Conservation (phyloP, 2,329 filamentous ascomycete genomes). For the Alternaria panax region DNA sequence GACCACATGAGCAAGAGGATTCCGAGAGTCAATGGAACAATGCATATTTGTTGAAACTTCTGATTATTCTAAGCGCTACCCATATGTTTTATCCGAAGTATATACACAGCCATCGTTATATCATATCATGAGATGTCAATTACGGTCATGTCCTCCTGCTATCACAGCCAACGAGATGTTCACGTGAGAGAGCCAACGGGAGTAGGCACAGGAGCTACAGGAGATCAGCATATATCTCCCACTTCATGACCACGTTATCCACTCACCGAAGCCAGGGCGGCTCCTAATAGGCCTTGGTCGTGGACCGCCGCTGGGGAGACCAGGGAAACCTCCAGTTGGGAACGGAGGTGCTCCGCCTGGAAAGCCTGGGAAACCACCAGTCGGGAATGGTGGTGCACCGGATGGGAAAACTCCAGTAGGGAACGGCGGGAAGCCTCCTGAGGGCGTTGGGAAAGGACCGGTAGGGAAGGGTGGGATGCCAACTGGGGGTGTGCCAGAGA, state of each 20-base stretch:
- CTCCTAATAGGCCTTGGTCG: slow-evolving; percentile 4
- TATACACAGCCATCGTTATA: not conserved
- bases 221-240: not conserved
- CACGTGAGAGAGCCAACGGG: not conserved
- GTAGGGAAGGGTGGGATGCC: slow-evolving; percentile 5
- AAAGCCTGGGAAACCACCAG: not conserved
- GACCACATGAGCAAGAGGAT: no score
- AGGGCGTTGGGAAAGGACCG: no score
- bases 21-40: no score
- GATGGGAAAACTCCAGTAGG: slow-evolving; percentile 4
- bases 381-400: slow-evolving; percentile 3
- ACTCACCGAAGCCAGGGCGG: slow-evolving; percentile 2
- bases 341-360: slow-evolving; percentile 1
- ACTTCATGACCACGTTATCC: not conserved
- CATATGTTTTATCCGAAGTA: not conserved
- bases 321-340: slow-evolving; percentile 10
- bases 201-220: slow-evolving; percentile 1
- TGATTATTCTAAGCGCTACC: not conserved
- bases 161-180: not conserved
- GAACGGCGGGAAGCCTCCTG: not conserved
- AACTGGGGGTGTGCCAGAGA: not conserved
- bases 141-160: not conserved
- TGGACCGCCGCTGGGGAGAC: slow-evolving; percentile 1
- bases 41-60: not conserved
- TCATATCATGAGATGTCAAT: not conserved